These are phyloP conservation scores for Morella rubra DNA, from an alignment of 306 rosid genomes.

Conservation along the genomic window DNA sequence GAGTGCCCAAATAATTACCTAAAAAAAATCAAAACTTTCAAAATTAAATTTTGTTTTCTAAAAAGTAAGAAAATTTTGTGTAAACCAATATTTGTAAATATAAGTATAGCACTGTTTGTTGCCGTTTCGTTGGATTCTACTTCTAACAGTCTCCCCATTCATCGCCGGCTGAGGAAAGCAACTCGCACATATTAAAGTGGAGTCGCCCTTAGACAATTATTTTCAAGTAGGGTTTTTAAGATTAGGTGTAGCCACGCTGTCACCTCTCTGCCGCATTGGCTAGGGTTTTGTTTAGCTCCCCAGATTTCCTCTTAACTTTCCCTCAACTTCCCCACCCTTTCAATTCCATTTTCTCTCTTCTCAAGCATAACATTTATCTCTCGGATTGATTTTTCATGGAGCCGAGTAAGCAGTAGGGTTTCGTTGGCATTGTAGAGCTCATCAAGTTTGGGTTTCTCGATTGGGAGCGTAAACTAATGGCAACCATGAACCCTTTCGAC, in stretches of 20 bases:
- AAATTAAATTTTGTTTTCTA: too few species aligned
- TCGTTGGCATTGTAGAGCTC: conserved; percentile 33
- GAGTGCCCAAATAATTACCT: too few species aligned
- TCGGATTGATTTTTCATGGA: conserved; percentile 34
- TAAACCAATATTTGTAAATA: too few species aligned
- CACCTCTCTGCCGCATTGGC: conserved; percentile 43
- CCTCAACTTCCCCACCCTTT: neutral
- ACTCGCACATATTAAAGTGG: neutral
- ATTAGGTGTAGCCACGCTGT: conserved; percentile 27
- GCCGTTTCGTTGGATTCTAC: too few species aligned
- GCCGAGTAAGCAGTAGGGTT: conserved; percentile 26
- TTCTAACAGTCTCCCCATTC: too few species aligned
- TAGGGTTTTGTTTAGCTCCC: conserved; percentile 41
- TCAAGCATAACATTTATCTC: neutral
- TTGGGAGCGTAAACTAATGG: conserved; percentile 39
- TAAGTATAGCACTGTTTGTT: too few species aligned
- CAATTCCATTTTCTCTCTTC: neutral
- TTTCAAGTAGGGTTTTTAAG: conserved; percentile 48
- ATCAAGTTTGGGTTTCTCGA: conserved; percentile 25
- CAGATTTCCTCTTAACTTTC: neutral
- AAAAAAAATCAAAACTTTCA: too few species aligned
- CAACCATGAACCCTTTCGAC: conserved; percentile 61
- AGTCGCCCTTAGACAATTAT: conserved; percentile 12
- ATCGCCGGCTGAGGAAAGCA: too few species aligned
- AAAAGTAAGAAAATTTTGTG: too few species aligned